These are phyloP conservation scores for Clitoria ternatea DNA, from an alignment of 306 rosid species.

Conservation along the genomic window DNA sequence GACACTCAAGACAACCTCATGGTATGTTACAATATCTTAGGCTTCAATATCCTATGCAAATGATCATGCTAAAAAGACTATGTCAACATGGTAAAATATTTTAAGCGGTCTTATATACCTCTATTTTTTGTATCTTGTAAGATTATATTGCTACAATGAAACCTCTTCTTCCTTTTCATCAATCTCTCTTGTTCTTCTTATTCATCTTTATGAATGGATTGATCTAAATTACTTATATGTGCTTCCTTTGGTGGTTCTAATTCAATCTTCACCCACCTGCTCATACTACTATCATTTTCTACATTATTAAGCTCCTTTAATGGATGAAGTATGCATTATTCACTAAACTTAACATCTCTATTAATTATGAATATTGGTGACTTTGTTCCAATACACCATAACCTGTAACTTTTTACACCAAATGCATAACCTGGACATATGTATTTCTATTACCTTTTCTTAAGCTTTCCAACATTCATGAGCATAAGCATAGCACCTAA, in stretches of 20 bases:
- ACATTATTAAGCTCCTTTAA: not conserved
- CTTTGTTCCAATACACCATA: too few relatives aligned
- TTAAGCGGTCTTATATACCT: not conserved
- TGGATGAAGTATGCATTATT: not conserved
- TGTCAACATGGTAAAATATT: not conserved
- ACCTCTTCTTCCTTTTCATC: too few relatives aligned
- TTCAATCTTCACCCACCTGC: too few relatives aligned
- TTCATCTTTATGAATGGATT: not conserved
- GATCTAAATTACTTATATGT: not conserved
- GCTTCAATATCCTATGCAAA: not conserved
- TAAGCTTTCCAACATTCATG: too few relatives aligned
- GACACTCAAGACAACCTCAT: not conserved
- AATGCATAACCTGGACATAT: too few relatives aligned
- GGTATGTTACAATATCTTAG: not conserved
- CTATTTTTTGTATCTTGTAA: not conserved
- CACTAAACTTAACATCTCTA: not conserved
- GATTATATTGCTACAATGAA: not conserved
- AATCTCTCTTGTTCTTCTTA: not conserved
- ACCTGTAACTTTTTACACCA: too few relatives aligned
- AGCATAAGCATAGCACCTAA: too few relatives aligned
- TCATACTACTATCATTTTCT: not conserved
- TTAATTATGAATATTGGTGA: not conserved
- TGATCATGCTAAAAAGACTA: not conserved
- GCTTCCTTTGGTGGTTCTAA: too few relatives aligned
- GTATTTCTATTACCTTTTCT: too few relatives aligned